phyloP scores from a whole-genome alignment of 1,284 basidiomycete genomes.

The Pseudozyma sp. region DNA sequence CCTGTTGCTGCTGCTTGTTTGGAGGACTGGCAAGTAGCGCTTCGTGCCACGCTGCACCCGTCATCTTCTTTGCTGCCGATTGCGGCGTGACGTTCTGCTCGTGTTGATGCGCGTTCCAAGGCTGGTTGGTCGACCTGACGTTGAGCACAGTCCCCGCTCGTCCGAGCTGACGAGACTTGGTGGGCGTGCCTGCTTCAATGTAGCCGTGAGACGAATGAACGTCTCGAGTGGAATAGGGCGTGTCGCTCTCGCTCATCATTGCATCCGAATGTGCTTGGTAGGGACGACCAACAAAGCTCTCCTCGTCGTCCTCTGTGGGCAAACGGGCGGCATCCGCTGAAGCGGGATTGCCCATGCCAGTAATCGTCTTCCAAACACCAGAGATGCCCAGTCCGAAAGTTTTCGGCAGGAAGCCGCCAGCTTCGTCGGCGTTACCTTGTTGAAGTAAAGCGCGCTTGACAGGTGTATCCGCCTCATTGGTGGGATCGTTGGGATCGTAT shows the following conservation, averaged over 20 bases:
- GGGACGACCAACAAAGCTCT: constrained; percentile 24
- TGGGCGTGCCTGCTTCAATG: constrained; percentile 4
- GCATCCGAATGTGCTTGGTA: constrained; percentile 12
- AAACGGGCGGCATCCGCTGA: neutral
- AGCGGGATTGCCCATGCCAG: constrained; percentile 8
- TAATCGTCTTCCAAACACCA: constrained; percentile 36
- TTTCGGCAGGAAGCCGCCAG: neutral
- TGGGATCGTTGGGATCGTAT: constrained; percentile 18
- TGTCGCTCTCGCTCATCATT: constrained; percentile 34
- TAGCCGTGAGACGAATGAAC: neutral
- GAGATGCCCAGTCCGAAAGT: constrained; percentile 32
- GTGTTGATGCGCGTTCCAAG: constrained; percentile 15
- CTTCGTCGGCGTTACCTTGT: neutral
- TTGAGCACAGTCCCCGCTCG: constrained; percentile 24
- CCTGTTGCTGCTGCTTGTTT: constrained; percentile 16
- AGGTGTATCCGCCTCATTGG: constrained; percentile 15
- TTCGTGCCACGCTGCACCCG: constrained; percentile 23
- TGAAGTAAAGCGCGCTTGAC: constrained; percentile 8
- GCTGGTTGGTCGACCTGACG: constrained; percentile 27
- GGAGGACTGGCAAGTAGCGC: constrained; percentile 28
- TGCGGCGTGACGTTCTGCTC: neutral
- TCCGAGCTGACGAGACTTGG: constrained; percentile 9
- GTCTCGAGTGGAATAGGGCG: constrained; percentile 17
- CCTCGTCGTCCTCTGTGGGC: constrained; percentile 24
- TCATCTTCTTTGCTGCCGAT: constrained; percentile 15